phyloP scores from a whole-genome alignment of 2,329 filamentous ascomycete species.

The Paraconiothyrium brasiliense region DNA sequence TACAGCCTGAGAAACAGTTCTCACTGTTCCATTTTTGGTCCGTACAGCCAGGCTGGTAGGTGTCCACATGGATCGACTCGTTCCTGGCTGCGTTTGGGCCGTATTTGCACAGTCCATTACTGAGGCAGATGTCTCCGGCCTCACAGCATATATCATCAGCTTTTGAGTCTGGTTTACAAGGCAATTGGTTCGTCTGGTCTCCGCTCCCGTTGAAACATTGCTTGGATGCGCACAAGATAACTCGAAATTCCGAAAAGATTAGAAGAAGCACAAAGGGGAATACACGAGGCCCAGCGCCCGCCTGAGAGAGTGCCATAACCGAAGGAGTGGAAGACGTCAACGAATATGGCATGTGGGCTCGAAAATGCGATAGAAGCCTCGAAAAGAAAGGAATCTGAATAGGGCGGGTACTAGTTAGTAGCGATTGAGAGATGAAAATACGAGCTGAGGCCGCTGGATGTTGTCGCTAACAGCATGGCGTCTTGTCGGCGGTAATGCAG shows the following conservation, averaged over 20 bases:
- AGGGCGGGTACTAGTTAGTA: neutral
- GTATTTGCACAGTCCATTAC: constrained; percentile 17
- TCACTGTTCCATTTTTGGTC: constrained; percentile 16
- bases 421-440: neutral
- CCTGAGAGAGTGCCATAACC: neutral
- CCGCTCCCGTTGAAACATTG: constrained; percentile 7
- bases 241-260: neutral
- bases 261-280: neutral
- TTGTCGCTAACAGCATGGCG: neutral
- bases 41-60: constrained; percentile 16
- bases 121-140: constrained; percentile 17
- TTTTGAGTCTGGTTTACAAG: constrained; percentile 13
- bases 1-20: constrained; percentile 19
- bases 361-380: neutral
- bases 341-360: neutral
- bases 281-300: neutral
- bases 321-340: neutral
- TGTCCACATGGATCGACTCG: constrained; percentile 9
- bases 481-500: neutral
- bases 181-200: constrained; percentile 9
- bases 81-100: constrained; percentile 12
- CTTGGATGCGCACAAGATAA: neutral
- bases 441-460: no score
- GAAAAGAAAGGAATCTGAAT: neutral
- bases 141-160: constrained; percentile 15